A percentile compares a stretch with the other conserved stretches of the same genome.
Evolutionary conservation across 768 basidiomycete species (phyloP).

Genomic region (Boletus subparvulus): DNA sequence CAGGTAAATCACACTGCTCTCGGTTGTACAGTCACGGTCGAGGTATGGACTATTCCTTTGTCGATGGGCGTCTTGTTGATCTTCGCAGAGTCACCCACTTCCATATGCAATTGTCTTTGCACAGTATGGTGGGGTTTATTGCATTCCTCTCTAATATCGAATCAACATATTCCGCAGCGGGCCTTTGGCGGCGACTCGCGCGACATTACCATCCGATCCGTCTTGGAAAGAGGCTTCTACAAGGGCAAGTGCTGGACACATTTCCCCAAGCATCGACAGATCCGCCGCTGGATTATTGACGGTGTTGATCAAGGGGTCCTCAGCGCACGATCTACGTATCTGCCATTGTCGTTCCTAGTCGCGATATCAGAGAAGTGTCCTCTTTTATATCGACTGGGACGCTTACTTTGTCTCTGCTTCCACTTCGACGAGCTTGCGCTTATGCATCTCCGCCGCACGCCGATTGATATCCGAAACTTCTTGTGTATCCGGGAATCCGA

Average conservation of each 20-base stretch:
- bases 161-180: slow-evolving; percentile 35
- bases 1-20: slow-evolving; percentile 25
- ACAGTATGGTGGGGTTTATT: slow-evolving; percentile 49
- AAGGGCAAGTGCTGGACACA: slow-evolving; percentile 48
- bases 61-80: background rate
- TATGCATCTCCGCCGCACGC: slow-evolving; percentile 70
- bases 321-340: slow-evolving; percentile 25
- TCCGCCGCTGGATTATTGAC: slow-evolving; percentile 4
- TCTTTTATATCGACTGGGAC: background rate
- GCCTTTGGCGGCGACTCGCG: slow-evolving; percentile 49
- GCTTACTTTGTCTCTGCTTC: slow-evolving; percentile 59
- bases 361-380: background rate
- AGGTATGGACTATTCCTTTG: slow-evolving; percentile 11
- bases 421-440: slow-evolving; percentile 57
- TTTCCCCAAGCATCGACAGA: slow-evolving; percentile 37
- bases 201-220: slow-evolving; percentile 60
- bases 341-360: slow-evolving; percentile 23
- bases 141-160: background rate
- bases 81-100: slow-evolving; percentile 51
- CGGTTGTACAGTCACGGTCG: slow-evolving; percentile 20
- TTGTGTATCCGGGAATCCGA: slow-evolving; percentile 88
- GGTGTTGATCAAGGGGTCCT: slow-evolving; percentile 13
- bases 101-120: slow-evolving; percentile 52
- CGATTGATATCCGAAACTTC: slow-evolving; percentile 74
- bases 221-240: slow-evolving; percentile 47